Evolutionary conservation across 495 filamentous ascomycete genomes (phyloP), one percentile per base, ranked within the genome.

Genomic region (Hypoxylon perforatum): DNA sequence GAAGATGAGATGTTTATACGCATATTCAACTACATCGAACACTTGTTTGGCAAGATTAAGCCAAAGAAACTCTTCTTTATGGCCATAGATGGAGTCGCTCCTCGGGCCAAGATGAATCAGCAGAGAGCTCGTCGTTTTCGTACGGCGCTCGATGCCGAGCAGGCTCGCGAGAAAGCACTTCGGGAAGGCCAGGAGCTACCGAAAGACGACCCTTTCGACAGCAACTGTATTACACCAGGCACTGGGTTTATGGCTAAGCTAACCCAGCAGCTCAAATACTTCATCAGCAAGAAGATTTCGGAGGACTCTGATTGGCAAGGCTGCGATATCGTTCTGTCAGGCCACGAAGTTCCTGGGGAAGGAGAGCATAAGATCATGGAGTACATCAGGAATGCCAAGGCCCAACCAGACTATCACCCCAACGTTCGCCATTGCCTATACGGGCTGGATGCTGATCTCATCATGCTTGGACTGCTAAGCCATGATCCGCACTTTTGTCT

Each of bases 361-460:
- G 96, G 96, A 55, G 96, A 99, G 78, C 95, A 99, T 81, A 99
- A 99, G 81, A 97, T 99, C 76, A 99, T 98, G 96, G 96, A 99
- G 77, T 98, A 98, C 75, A 99, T 99, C 75, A 90, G 96, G 59
- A 89, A 93, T 73, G 90, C 95, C 30, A 98, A 98, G 82, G 91
- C 94, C 42, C 96, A 99, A 73, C 90, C 92, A 3, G 86, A 90
- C 60, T 99, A 99, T 74, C 87, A 96, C 71, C 87, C 93, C n/a
- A 98, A 99, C 73, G 86, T 95, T 60, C 92, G 96, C 44, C 96
- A 99, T 76, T 99, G 96, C 78, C 82, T 99, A 39, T 99, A 99
- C 73, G 96, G 96, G 5, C 85, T 99, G 25, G 96, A 99, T 80
- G 96, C 96, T 28, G 96, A 99, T 80, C 81, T 99, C 49, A 98